Conservation (phyloP, 179 eudicot species). For the Monotropa hypopitys region DNA sequence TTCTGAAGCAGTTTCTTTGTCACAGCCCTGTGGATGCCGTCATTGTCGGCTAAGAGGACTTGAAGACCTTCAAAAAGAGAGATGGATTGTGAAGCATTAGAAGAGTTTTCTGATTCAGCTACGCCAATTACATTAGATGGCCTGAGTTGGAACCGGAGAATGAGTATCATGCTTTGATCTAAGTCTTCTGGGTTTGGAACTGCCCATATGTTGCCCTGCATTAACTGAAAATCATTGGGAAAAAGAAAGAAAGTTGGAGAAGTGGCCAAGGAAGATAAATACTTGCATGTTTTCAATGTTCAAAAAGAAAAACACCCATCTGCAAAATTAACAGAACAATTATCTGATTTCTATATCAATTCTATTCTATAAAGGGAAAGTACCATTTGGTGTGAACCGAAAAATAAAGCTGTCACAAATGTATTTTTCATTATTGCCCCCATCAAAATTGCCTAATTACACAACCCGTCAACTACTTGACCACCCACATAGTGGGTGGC, state of each 20-base stretch:
- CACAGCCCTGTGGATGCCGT: constrained; percentile 61
- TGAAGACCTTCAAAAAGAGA: constrained; percentile 46
- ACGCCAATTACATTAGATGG: constrained; percentile 35
- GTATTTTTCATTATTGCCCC: too few relatives aligned
- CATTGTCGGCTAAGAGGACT: constrained; percentile 61
- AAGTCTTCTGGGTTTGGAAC: constrained; percentile 50
- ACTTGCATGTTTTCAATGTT: not conserved
- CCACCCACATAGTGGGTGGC: too few relatives aligned
- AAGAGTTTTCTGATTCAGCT: constrained; percentile 36
- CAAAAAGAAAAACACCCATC: not conserved
- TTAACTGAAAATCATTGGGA: constrained; percentile 38
- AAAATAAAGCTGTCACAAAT: too few relatives aligned
- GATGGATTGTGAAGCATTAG: constrained; percentile 20
- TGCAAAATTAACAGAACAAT: too few relatives aligned
- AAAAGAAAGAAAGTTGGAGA: not conserved
- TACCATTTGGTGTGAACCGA: too few relatives aligned
- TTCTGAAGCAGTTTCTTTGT: constrained; percentile 56
- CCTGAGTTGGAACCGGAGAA: constrained; percentile 46
- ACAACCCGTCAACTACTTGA: too few relatives aligned
- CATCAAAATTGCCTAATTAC: too few relatives aligned
- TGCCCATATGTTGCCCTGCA: constrained; percentile 87
- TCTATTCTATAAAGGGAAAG: too few relatives aligned
- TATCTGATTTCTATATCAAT: not conserved
- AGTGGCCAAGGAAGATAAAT: not conserved
- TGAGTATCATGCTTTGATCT: constrained; percentile 65